A percentile compares a stretch with the other conserved stretches of the same genome.
These are phyloP conservation scores for Metarhizium sp. DNA, from an alignment of 2,329 filamentous ascomycete genomes.

Conservation along the genomic window DNA sequence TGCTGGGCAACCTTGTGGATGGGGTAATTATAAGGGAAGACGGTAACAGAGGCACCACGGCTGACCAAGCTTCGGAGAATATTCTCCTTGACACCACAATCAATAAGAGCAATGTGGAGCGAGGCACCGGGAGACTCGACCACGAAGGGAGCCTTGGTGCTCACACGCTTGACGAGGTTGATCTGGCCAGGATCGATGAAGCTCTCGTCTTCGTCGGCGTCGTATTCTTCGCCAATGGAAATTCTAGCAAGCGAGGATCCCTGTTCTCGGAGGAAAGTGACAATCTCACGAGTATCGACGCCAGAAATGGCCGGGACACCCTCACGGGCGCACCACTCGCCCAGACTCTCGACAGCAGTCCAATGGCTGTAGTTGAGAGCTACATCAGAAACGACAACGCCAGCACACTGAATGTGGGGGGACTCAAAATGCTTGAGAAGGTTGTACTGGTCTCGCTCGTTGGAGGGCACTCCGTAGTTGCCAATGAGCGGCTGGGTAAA, in stretches of 20 bases:
- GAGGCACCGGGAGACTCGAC: constrained; percentile 75
- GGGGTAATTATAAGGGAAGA: constrained; percentile 93
- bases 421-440: constrained; percentile 98
- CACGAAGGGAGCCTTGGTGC: constrained; percentile 96
- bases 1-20: constrained; percentile 97
- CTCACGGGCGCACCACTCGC: constrained; percentile 92
- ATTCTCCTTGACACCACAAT: constrained; percentile 99
- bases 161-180: constrained; percentile 91
- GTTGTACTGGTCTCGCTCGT: constrained; percentile 74
- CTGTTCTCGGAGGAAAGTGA: constrained; percentile 91
- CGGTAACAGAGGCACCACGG: constrained; percentile 85
- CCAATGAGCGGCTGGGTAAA: constrained; percentile 97
- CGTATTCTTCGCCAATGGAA: constrained; percentile 93
- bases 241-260: constrained; percentile 94
- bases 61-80: constrained; percentile 90
- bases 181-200: constrained; percentile 93
- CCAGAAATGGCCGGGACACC: constrained; percentile 94
- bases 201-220: constrained; percentile 94
- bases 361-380: constrained; percentile 94
- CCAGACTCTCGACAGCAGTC: constrained; percentile 91
- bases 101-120: constrained; percentile 87
- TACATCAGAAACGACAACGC: constrained; percentile 91
- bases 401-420: constrained; percentile 91
- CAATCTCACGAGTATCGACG: constrained; percentile 93
- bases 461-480: constrained; percentile 94